These are phyloP conservation scores for Dryas drummondii DNA, from an alignment of 306 rosid genomes.

Conservation along the genomic window DNA sequence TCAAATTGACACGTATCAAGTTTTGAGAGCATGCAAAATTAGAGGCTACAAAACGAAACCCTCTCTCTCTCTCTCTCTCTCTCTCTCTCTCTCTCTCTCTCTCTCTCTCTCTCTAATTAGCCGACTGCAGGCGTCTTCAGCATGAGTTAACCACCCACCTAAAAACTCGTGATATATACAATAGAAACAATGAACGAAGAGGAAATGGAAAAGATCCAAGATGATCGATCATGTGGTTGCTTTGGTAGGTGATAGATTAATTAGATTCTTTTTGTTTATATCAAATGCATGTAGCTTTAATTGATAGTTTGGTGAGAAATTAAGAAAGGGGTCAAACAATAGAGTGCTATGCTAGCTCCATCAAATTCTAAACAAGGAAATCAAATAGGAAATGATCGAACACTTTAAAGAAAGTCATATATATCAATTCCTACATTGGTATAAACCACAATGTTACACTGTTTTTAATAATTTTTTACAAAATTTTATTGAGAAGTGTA, in stretches of 20 bases:
- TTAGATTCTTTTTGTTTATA: background rate
- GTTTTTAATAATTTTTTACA: too few relatives aligned
- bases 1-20: background rate
- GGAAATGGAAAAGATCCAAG: background rate
- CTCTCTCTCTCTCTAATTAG: too few relatives aligned
- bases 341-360: background rate
- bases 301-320: background rate
- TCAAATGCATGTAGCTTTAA: background rate
- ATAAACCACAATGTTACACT: too few relatives aligned
- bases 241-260: background rate
- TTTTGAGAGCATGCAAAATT: background rate
- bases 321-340: background rate
- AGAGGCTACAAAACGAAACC: background rate
- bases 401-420: background rate
- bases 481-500: too few relatives aligned
- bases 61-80: too few relatives aligned
- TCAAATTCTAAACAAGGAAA: background rate
- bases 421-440: too few relatives aligned
- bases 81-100: too few relatives aligned
- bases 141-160: slow-evolving; percentile 30
- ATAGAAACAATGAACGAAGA: background rate
- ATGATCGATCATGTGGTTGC: background rate
- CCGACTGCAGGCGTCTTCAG: background rate
- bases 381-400: background rate
- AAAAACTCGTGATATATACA: slow-evolving; percentile 1